These are phyloP conservation scores for Millerozyma miso DNA, from an alignment of 805 yeast species.

Conservation along the genomic window DNA sequence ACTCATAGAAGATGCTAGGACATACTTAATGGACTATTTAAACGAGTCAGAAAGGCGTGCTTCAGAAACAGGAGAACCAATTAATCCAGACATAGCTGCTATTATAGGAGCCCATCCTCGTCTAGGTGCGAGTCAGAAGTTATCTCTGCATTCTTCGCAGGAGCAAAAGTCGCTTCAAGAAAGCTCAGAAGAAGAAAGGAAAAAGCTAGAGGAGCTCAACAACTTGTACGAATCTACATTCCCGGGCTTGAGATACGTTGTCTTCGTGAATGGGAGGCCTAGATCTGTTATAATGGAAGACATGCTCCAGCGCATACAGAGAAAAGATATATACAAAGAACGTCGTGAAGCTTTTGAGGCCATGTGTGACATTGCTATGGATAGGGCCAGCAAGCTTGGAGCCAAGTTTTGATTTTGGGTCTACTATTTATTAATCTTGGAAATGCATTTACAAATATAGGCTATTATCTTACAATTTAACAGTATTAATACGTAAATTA, in stretches of 20 bases:
- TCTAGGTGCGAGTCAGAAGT: conserved; percentile 57
- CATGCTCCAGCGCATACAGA: conserved; percentile 55
- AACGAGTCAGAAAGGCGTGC: conserved; percentile 18
- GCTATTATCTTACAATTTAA: too few species aligned
- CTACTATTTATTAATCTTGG: too few species aligned
- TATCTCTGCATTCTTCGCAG: conserved; percentile 60
- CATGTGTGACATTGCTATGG: conserved; percentile 88
- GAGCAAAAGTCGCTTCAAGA: conserved; percentile 68
- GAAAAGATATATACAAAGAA: conserved; percentile 54
- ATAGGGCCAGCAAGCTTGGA: conserved; percentile 56
- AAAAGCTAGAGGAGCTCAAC: conserved; percentile 50
- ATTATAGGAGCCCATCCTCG: conserved; percentile 93
- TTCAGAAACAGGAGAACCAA: conserved; percentile 15
- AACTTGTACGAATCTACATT: conserved; percentile 55
- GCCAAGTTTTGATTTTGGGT: not conserved
- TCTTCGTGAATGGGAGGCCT: conserved; percentile 81
- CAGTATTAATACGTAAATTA: too few species aligned
- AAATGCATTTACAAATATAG: too few species aligned
- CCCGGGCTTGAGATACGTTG: conserved; percentile 76
- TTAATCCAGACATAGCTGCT: conserved; percentile 29
- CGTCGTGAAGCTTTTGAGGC: conserved; percentile 69
- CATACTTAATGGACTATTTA: conserved; percentile 30
- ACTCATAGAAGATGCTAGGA: conserved; percentile 46
- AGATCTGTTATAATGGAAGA: conserved; percentile 60
- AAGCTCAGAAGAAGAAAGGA: conserved; percentile 46